These are phyloP conservation scores for Globisporangium canariense DNA, from an alignment of 352 stramenopile genomes.

Conservation along the genomic window DNA sequence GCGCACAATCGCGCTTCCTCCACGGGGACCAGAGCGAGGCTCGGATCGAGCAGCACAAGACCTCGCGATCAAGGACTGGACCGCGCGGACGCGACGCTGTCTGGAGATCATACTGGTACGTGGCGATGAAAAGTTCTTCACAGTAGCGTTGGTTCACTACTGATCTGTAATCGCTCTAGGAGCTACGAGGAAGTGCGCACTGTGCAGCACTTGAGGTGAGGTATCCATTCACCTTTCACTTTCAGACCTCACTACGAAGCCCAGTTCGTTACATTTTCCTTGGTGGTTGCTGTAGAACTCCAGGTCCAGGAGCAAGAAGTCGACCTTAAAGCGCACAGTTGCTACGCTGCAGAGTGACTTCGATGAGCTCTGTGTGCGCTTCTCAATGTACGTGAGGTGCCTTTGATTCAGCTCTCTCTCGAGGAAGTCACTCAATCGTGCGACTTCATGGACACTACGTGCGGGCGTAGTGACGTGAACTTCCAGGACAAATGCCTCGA, in stretches of 20 bases:
- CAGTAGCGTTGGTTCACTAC: not conserved
- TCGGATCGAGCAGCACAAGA: not conserved
- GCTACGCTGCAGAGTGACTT: slow-evolving; percentile 1
- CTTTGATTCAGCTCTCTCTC: not conserved
- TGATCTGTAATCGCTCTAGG: not conserved
- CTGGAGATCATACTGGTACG: slow-evolving; percentile 3
- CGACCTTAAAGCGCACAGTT: not conserved
- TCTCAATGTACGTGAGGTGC: not conserved
- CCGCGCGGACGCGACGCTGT: not conserved
- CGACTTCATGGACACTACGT: not conserved
- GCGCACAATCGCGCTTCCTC: not conserved
- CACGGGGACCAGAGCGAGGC: not conserved
- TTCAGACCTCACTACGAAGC: no score
- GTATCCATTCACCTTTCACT: not conserved
- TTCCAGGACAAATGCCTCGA: slow-evolving; percentile 12
- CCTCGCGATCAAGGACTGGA: slow-evolving; percentile 3
- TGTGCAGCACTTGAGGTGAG: not conserved
- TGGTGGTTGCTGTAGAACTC: not conserved
- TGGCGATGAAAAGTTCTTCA: not conserved
- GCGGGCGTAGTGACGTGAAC: slow-evolving; percentile 1
- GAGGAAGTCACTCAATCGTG: not conserved
- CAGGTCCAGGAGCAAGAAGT: not conserved
- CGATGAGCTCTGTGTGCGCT: slow-evolving; percentile 8
- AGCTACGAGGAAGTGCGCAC: not conserved
- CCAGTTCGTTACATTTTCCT: not conserved